Base-by-base conservation (phyloP, 805 yeast genomes). In the Saccharomycopsis capsularis region DNA sequence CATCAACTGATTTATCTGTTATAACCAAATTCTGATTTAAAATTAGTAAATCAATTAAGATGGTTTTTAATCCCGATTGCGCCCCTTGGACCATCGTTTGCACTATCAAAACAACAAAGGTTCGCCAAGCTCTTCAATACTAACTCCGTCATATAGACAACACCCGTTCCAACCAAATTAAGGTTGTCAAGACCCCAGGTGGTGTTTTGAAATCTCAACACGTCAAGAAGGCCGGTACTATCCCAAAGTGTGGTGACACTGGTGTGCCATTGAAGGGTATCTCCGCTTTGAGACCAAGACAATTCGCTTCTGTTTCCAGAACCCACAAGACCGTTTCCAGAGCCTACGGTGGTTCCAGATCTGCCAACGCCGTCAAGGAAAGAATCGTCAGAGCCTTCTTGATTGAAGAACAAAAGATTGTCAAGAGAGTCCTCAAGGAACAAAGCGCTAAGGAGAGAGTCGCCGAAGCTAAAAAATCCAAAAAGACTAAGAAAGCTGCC, bases 101-200 rank as follows among this genome's bases (percentile, higher is more conserved):
- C n/a, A n/a, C n/a, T n/a, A n/a, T n/a, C n/a, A n/a, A n/a, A n/a
- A n/a, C n/a, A n/a, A n/a, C n/a, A n/a, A n/a, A n/a, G n/a, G n/a
- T n/a, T n/a, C n/a, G n/a, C n/a, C n/a, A n/a, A n/a, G n/a, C n/a
- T n/a, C n/a, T n/a, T n/a, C n/a, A n/a, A n/a, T n/a, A n/a, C n/a
- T n/a, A n/a, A n/a, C n/a, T n/a, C n/a, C n/a, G n/a, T n/a, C n/a
- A n/a, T n/a, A n/a, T n/a, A 86, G 95, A 89, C 96, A 93, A 93
- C 95, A 90, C 99, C 84, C 85, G 83, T 76, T 93, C 99, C 66
- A 93, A 93, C 96, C 87, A 85, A 81, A 91, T 93, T 81, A 91
- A 86, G 90, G 95, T 91, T 76, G 95, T 91, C 68, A 93, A 91
- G 87, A 93, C 99, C 77, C 99, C 99, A 76, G 99, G 99, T 82